Percentiles rank a stretch among this genome's conserved stretches.
Conservation (phyloP, 495 filamentous ascomycete species). For the Penicillium lagena region DNA sequence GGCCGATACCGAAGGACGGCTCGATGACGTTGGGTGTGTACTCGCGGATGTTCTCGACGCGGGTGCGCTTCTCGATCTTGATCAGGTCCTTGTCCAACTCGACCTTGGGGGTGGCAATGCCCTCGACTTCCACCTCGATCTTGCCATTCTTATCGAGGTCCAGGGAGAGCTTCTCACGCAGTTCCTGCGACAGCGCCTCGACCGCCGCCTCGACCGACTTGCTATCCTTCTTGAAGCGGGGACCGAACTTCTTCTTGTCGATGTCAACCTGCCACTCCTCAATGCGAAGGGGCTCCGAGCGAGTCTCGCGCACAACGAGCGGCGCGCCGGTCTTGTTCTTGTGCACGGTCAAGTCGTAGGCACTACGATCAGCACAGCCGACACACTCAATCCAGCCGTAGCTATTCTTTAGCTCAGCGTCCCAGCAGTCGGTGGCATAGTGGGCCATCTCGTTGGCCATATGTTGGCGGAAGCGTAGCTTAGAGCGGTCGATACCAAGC, state of each 20-base stretch:
- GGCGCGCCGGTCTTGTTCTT: conserved; percentile 75
- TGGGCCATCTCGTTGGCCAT: conserved; percentile 82
- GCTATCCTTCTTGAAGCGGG: conserved; percentile 73
- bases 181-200: conserved; percentile 58
- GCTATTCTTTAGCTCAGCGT: conserved; percentile 71
- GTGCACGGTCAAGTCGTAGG: conserved; percentile 74
- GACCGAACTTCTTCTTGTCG: conserved; percentile 81
- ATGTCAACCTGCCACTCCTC: conserved; percentile 71
- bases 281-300: conserved; percentile 58
- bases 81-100: conserved; percentile 67
- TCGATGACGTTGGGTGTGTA: conserved; percentile 83
- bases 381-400: conserved; percentile 86
- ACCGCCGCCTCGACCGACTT: conserved; percentile 67
- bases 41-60: conserved; percentile 63
- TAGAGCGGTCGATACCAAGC: conserved; percentile 61
- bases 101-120: conserved; percentile 56
- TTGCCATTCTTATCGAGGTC: conserved; percentile 60
- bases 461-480: conserved; percentile 79
- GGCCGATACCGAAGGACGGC: conserved; percentile 79
- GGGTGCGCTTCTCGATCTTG: conserved; percentile 62
- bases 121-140: conserved; percentile 59
- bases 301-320: conserved; percentile 62
- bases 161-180: conserved; percentile 62
- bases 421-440: conserved; percentile 81
- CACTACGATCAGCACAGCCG: conserved; percentile 76